A percentile compares a stretch with the other conserved stretches of the same genome.
Conservation (phyloP, 305 asterid genomes). For the Fraxinus floribunda region DNA sequence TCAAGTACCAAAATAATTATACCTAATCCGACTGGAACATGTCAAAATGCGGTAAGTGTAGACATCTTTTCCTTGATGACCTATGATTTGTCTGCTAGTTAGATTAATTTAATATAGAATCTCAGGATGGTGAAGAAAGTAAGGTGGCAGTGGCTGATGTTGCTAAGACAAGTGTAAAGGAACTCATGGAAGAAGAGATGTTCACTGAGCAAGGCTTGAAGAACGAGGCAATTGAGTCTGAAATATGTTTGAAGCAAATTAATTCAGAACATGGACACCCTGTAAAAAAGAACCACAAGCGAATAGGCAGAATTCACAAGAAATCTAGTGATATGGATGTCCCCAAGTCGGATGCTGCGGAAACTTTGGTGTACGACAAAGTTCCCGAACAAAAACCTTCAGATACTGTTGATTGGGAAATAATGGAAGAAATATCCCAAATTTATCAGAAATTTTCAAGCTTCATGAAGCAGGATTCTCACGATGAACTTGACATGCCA, state of each 20-base stretch:
- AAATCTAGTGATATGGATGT: slow-evolving; percentile 45
- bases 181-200: no score
- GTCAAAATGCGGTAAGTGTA: slow-evolving; percentile 45
- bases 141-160: slow-evolving; percentile 34
- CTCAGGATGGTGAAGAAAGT: slow-evolving; percentile 58
- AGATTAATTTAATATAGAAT: slow-evolving; percentile 8
- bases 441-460: slow-evolving; percentile 32
- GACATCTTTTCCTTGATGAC: slow-evolving; percentile 10
- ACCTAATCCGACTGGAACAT: slow-evolving; percentile 29
- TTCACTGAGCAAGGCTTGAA: slow-evolving; percentile 11
- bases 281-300: slow-evolving; percentile 38
- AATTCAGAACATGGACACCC: slow-evolving; percentile 29
- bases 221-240: slow-evolving; percentile 36
- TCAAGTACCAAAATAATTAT: slow-evolving; percentile 31
- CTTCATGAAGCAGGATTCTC: slow-evolving; percentile 26
- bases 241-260: slow-evolving; percentile 31
- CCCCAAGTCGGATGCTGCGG: slow-evolving; percentile 34
- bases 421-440: slow-evolving; percentile 47
- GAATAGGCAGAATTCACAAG: slow-evolving; percentile 33
- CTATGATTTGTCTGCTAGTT: slow-evolving; percentile 7
- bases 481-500: slow-evolving; percentile 29
- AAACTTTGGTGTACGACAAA: slow-evolving; percentile 25
- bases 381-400: slow-evolving; percentile 29
- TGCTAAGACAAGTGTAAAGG: slow-evolving; percentile 31
- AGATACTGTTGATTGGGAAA: slow-evolving; percentile 53